Conservation (phyloP, 2,329 filamentous ascomycete genomes). For the Nannizziopsis barbatae region DNA sequence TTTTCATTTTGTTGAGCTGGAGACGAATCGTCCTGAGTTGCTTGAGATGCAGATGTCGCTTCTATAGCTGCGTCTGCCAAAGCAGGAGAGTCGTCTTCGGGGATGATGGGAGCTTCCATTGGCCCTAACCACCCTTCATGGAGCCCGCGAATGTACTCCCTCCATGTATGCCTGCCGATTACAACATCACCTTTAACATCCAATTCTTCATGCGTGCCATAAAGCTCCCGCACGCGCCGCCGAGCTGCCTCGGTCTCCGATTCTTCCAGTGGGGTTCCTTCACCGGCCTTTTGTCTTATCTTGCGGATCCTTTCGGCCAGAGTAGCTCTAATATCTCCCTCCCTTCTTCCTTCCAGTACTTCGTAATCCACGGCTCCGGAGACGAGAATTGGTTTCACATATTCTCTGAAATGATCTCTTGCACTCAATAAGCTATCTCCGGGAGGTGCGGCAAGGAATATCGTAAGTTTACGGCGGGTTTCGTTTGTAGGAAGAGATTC, state of each 20-base stretch:
- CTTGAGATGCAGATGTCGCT: not conserved
- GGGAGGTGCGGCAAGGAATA: conserved; percentile 77
- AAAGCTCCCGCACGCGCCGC: conserved; percentile 51
- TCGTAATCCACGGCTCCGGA: conserved; percentile 91
- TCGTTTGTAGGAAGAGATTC: conserved; percentile 61
- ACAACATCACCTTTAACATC: conserved; percentile 75
- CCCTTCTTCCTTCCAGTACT: conserved; percentile 78
- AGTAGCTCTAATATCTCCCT: conserved; percentile 83
- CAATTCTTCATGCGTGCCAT: conserved; percentile 58
- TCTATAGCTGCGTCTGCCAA: conserved; percentile 7
- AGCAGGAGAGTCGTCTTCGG: conserved; percentile 16
- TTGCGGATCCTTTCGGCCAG: conserved; percentile 75
- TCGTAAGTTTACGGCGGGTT: conserved; percentile 71
- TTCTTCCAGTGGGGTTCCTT: conserved; percentile 37
- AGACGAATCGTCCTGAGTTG: conserved; percentile 19
- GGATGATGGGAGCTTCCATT: conserved; percentile 41
- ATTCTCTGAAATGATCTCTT: conserved; percentile 93
- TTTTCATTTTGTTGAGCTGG: conserved; percentile 24
- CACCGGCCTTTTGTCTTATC: conserved; percentile 49
- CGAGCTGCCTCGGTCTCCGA: conserved; percentile 50
- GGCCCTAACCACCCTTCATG: conserved; percentile 96
- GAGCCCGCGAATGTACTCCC: conserved; percentile 84
- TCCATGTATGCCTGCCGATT: conserved; percentile 87
- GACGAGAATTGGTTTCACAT: conserved; percentile 84
- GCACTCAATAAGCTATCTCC: conserved; percentile 71